Base-by-base conservation (phyloP, 2,329 filamentous ascomycete genomes). In the Lachnum nothofagi region DNA sequence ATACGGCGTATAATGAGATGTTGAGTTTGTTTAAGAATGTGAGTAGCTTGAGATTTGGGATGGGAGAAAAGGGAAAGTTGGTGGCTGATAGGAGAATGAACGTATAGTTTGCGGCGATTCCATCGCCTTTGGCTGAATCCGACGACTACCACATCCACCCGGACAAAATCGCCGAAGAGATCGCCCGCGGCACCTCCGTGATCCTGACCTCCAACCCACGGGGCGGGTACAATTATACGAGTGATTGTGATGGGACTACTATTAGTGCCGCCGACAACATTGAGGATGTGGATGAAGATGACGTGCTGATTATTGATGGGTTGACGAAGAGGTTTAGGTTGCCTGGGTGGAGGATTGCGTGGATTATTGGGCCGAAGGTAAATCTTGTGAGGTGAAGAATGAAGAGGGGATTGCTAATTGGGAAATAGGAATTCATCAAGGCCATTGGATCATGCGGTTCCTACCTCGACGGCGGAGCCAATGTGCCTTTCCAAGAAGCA, bases 1-100 rank as follows among this genome's bases (percentile, higher is more conserved):
- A 96, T 72, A 95, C 91, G 3, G 91, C 91, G 2, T 97, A 97
- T 75, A 95, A 94, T 65, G 91, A 96, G 74, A 96, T 97, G 91
- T 72, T 96, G 72, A 89, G 85, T 49, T 74, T 96, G 51, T 96
- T 97, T 78, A 90, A 88, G 72, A 95, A 95, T 69, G 81, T 83
- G 62, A 60, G 78, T 67, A n/a, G n/a, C n/a, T n/a, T n/a, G n/a
- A n/a, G n/a, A n/a, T n/a, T n/a, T n/a, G 34, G 19, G 16, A 33
- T 14, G 29, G 29, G 2, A 33, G 14, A 33, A 4, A 23, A 42
- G 44, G 31, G 35, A 38, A 22, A 17, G 3, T 19, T 49, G 42
- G 57, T 51, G 25, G 45, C 31, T 24, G 46, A 4, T 20, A n/a
- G n/a, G n/a, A n/a, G n/a, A n/a, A n/a, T n/a, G n/a, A n/a, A n/a